These are phyloP conservation scores for Coelastrella sp. DNA, from an alignment of 139 green algal genomes.

Conservation along the genomic window DNA sequence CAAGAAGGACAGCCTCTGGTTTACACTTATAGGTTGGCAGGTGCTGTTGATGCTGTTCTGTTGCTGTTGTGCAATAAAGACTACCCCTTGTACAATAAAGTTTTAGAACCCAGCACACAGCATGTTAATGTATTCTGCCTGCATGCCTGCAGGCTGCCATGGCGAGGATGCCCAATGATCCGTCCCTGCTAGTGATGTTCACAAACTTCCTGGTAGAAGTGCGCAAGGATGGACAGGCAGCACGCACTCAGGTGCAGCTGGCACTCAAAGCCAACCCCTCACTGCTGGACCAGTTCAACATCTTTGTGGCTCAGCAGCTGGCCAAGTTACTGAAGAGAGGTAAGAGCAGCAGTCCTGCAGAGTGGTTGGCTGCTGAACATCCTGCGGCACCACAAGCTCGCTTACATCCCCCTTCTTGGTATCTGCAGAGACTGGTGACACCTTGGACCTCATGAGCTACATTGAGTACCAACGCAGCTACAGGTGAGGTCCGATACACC, in stretches of 20 bases:
- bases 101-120: no score
- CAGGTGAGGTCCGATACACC: neutral
- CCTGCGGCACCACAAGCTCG: no score
- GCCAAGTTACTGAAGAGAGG: constrained; percentile 23
- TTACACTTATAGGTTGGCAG: no score
- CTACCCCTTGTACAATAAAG: no score
- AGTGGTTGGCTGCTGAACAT: no score
- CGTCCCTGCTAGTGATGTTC: constrained; percentile 53
- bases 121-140: neutral
- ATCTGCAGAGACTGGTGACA: constrained; percentile 10
- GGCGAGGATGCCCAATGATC: constrained; percentile 29
- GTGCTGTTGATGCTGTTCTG: no score
- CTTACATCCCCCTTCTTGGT: neutral
- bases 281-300: constrained; percentile 50
- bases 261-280: constrained; percentile 43
- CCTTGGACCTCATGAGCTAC: constrained; percentile 59
- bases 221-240: constrained; percentile 21
- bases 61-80: no score
- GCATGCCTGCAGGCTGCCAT: constrained; percentile 50
- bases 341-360: neutral
- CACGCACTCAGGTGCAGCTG: constrained; percentile 60
- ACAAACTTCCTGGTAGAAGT: constrained; percentile 58
- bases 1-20: no score
- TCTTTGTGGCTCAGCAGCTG: constrained; percentile 34
- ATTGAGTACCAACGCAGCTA: constrained; percentile 58